Base-by-base conservation (phyloP, 2,329 filamentous ascomycete species). In the Xylariaceae sp. region DNA sequence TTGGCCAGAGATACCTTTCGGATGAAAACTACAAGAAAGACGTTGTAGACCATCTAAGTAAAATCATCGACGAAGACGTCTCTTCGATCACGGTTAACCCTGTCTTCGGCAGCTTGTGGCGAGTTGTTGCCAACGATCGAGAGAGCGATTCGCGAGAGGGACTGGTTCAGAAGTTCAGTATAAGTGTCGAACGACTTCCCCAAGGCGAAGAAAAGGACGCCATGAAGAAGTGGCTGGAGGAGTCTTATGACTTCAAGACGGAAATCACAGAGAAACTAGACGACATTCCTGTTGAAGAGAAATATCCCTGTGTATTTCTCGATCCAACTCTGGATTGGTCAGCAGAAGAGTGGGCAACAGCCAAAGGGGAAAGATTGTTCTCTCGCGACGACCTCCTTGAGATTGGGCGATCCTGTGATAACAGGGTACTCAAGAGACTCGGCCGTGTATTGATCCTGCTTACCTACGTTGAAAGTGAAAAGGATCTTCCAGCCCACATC, bases 391-490 rank as follows among this genome's bases (percentile, higher is more conserved):
- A 77, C 40, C 64, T 77, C 10, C 62, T 77, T 1, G 74, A 77
- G 44, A 75, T 78, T 47, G 71, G 72, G 6, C 64, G 74, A 11
- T 77, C 73, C 0, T 78, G 75, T 54, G 68, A 77, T 40, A 63
- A 68, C 40, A 63, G 61, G 3, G 71, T 77, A 39, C 65, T 77
- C 2, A 67, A 67, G 11, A 68, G 74, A 0, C 62, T 78, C 2
- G 71, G 74, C 6, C 67, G 64, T 22, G 66, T 75, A 5, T 60
- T 78, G 10, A 74, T 73, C 0, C 67, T 65, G 4, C 54, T 77
- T 4, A 72, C 68, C 2, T 75, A 71, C 49, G 68, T 71, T 6
- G 55, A 62, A 21, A 65, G 64, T 2, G 56, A 62, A 22, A 60
- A 63, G 1, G 67, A 71, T 4, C 58, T 76, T 19, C 73, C 74